Percentiles rank a stretch among this genome's conserved stretches.
These are phyloP conservation scores for Calendula officinalis DNA, from an alignment of 129 eudicot species.

Conservation along the genomic window DNA sequence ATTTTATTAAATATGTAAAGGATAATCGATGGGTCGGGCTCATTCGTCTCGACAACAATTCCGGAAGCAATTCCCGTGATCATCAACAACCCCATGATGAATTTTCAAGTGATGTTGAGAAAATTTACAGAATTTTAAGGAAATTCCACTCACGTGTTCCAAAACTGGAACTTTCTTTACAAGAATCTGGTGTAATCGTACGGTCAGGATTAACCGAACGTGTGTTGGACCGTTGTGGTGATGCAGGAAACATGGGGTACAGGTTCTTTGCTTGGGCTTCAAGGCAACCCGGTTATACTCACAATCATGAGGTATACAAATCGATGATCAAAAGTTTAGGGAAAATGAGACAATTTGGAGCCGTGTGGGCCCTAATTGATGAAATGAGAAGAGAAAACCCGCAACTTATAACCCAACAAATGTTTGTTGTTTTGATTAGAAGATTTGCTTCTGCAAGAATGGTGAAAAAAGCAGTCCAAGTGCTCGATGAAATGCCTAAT, in stretches of 20 bases:
- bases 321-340: constrained; percentile 65
- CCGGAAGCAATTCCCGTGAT: constrained; percentile 25
- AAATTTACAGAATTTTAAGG: constrained; percentile 61
- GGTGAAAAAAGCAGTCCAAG: constrained; percentile 85
- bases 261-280: constrained; percentile 82
- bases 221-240: constrained; percentile 79
- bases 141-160: constrained; percentile 81
- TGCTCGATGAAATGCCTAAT: constrained; percentile 89
- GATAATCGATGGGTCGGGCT: constrained; percentile 42
- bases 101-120: constrained; percentile 72
- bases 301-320: constrained; percentile 69
- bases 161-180: constrained; percentile 77
- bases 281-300: constrained; percentile 64
- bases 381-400: constrained; percentile 87
- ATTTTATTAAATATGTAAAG: constrained; percentile 11
- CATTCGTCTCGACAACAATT: constrained; percentile 43
- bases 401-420: constrained; percentile 58
- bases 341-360: constrained; percentile 88
- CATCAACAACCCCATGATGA: constrained; percentile 47
- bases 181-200: constrained; percentile 62
- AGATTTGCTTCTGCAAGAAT: constrained; percentile 76
- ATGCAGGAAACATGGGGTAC: constrained; percentile 82
- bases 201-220: constrained; percentile 74
- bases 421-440: constrained; percentile 75
- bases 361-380: constrained; percentile 82